Evolutionary conservation across 2,329 filamentous ascomycete species (phyloP).

Genomic region (Aspergillus sp.): DNA sequence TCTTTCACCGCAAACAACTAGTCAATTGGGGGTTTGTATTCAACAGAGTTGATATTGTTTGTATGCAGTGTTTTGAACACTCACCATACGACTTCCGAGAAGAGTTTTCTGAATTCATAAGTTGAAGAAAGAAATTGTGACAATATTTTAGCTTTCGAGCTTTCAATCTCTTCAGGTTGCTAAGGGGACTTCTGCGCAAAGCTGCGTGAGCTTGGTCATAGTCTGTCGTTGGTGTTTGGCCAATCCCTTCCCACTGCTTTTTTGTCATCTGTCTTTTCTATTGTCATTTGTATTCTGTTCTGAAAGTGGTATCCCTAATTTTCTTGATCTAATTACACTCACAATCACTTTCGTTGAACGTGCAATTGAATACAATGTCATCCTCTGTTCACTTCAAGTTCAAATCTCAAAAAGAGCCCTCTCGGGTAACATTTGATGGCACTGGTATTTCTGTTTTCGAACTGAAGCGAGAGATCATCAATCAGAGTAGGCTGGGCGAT

Average conservation of each 20-base stretch:
- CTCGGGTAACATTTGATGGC: constrained; percentile 91
- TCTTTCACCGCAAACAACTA: too few species aligned
- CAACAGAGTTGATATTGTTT: constrained; percentile 23
- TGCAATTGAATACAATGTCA: constrained; percentile 58
- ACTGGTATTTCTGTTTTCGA: constrained; percentile 98
- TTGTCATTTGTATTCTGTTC: constrained; percentile 19
- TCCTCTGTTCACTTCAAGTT: constrained; percentile 99
- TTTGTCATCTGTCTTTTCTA: constrained; percentile 7
- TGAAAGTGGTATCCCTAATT: constrained; percentile 17
- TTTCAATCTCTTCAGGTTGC: neutral
- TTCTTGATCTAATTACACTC: constrained; percentile 22
- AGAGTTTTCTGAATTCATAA: constrained; percentile 19
- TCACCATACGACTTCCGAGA: constrained; percentile 20
- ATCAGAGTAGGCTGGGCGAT: constrained; percentile 84
- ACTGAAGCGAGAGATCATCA: constrained; percentile 96
- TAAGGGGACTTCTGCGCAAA: constrained; percentile 4
- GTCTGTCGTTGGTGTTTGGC: constrained; percentile 10
- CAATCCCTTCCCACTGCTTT: constrained; percentile 9
- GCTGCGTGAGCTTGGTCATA: constrained; percentile 3
- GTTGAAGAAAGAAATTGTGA: constrained; percentile 17
- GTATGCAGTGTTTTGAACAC: constrained; percentile 26
- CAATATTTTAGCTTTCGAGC: constrained; percentile 9
- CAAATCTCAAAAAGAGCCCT: constrained; percentile 95
- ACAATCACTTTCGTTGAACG: constrained; percentile 19
- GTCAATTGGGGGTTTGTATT: constrained; percentile 15